Conservation (phyloP, 768 basidiomycete species). For the Cantharellus cinnabarinus region DNA sequence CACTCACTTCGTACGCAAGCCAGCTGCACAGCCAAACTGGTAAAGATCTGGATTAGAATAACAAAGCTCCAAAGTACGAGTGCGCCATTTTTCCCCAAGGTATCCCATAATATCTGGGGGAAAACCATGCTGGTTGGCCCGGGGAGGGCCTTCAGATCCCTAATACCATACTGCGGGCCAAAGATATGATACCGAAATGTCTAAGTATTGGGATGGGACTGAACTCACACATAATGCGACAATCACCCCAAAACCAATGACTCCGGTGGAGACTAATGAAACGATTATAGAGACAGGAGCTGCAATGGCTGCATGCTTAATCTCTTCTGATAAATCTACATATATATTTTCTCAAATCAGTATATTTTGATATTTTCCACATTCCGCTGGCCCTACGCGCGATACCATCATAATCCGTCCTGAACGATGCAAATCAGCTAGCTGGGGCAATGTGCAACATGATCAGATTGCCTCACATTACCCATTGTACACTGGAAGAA, state of each 20-base stretch:
- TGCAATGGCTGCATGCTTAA: conserved; percentile 10
- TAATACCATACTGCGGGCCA: conserved; percentile 3
- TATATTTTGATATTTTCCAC: not conserved
- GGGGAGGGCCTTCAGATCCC: conserved; percentile 6
- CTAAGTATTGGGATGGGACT: not conserved
- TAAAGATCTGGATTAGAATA: conserved; percentile 9
- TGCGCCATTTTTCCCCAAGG: conserved; percentile 6
- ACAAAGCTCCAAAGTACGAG: conserved; percentile 11
- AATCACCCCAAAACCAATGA: conserved; percentile 9
- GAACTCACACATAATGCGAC: conserved; percentile 6
- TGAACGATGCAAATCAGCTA: not conserved
- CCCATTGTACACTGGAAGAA: conserved; percentile 24
- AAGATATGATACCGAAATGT: not conserved
- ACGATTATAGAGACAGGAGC: conserved; percentile 9
- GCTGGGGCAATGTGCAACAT: not conserved
- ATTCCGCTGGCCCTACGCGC: conserved; percentile 1
- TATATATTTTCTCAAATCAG: not conserved
- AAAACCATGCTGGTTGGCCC: conserved; percentile 8
- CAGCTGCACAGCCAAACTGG: conserved; percentile 9
- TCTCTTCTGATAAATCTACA: conserved; percentile 9
- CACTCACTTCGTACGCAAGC: conserved; percentile 9
- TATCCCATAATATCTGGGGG: conserved; percentile 10
- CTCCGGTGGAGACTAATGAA: conserved; percentile 5
- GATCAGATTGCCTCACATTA: conserved; percentile 14
- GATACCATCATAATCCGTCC: conserved; percentile 9